Percentiles rank a stretch among this genome's conserved stretches.
Evolutionary conservation across 441 rosid genomes (phyloP).

Genomic region (Erysimum cheiri): DNA sequence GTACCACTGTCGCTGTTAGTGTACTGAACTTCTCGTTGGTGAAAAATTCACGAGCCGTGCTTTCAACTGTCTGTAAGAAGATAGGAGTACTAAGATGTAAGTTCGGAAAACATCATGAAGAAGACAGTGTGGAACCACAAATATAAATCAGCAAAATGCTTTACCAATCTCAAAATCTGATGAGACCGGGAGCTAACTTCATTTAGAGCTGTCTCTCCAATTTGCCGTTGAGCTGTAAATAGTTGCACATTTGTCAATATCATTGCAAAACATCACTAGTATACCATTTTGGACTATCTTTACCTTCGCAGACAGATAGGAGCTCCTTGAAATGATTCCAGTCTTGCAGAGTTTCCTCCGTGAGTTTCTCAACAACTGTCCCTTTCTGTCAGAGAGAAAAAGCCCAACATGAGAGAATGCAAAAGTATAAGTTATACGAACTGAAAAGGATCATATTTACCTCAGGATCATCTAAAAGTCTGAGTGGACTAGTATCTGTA

Average conservation of each 20-base stretch:
- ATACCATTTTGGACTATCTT: constrained; percentile 26
- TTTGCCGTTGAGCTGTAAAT: constrained; percentile 87
- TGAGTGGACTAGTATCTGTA: constrained; percentile 67
- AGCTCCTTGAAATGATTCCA: constrained; percentile 84
- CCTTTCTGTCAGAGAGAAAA: constrained; percentile 67
- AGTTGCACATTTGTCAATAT: constrained; percentile 18
- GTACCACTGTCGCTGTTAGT: constrained; percentile 86
- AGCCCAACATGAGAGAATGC: constrained; percentile 13
- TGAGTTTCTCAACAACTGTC: constrained; percentile 88
- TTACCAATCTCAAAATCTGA: constrained; percentile 93
- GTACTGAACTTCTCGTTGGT: constrained; percentile 73
- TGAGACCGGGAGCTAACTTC: constrained; percentile 97
- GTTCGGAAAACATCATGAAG: constrained; percentile 9
- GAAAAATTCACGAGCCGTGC: constrained; percentile 68
- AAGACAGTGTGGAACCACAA: constrained; percentile 21
- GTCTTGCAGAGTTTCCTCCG: constrained; percentile 72
- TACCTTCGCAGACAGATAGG: constrained; percentile 79
- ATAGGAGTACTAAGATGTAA: constrained; percentile 29
- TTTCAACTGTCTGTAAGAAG: constrained; percentile 77
- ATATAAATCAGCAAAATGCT: constrained; percentile 33
- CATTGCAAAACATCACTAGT: constrained; percentile 27
- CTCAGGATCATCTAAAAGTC: constrained; percentile 95
- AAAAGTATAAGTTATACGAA: constrained; percentile 20
- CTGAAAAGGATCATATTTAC: constrained; percentile 50
- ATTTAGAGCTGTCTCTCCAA: constrained; percentile 90